These are phyloP conservation scores for Quercus robur DNA, from an alignment of 306 rosid genomes.

Conservation along the genomic window DNA sequence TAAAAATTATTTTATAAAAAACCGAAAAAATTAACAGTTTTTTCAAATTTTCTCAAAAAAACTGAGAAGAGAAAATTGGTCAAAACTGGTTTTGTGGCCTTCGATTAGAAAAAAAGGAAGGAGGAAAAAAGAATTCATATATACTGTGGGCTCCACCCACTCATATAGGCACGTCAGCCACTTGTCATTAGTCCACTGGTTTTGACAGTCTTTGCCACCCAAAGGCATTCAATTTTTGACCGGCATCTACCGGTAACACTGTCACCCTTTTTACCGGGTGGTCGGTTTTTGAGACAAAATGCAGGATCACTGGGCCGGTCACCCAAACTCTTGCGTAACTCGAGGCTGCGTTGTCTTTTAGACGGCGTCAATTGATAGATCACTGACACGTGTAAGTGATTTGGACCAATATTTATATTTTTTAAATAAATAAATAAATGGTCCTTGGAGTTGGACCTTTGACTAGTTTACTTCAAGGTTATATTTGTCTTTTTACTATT, in stretches of 20 bases:
- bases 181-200: not conserved
- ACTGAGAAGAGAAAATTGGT: too few species aligned
- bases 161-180: too few species aligned
- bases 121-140: too few species aligned
- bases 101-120: too few species aligned
- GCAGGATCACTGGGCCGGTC: slow-evolving; percentile 11
- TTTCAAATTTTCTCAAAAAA: too few species aligned
- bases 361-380: not conserved
- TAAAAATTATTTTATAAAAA: too few species aligned
- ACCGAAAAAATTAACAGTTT: too few species aligned
- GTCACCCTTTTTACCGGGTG: not conserved
- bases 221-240: not conserved
- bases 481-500: not conserved
- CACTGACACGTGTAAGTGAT: not conserved
- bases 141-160: too few species aligned
- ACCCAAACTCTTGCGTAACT: slow-evolving; percentile 10
- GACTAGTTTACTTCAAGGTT: not conserved
- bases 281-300: not conserved
- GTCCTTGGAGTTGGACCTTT: not conserved
- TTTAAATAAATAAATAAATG: too few species aligned
- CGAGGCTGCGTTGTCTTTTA: slow-evolving; percentile 17
- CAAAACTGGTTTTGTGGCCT: too few species aligned
- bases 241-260: not conserved
- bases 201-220: not conserved
- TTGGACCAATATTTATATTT: too few species aligned